Percentiles rank a stretch among this genome's conserved stretches.
Conservation (phyloP, 139 green algal species). For the Pseudopediastrum boryanum region DNA sequence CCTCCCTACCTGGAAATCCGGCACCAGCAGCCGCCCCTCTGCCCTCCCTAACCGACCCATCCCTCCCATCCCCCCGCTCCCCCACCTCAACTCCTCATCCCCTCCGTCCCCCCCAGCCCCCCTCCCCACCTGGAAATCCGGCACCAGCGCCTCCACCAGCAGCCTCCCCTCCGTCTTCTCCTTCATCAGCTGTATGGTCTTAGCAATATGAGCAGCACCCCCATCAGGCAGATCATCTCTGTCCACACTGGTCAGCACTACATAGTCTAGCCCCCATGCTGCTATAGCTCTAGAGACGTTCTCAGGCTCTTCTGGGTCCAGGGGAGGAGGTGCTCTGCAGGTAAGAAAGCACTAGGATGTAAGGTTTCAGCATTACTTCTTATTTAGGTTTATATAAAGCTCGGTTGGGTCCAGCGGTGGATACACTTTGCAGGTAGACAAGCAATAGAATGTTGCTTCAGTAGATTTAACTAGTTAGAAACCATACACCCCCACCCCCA, state of each 20-base stretch:
- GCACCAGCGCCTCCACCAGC: slow-evolving; percentile 95
- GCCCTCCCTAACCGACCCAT: too few relatives aligned
- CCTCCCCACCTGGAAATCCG: slow-evolving; percentile 92
- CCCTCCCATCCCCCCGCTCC: too few relatives aligned
- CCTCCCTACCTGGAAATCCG: slow-evolving; percentile 92
- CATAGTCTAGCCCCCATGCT: slow-evolving; percentile 96
- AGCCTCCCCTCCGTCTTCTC: slow-evolving; percentile 59
- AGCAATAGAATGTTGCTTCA: too few relatives aligned
- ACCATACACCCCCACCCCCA: too few relatives aligned
- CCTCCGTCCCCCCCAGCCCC: too few relatives aligned
- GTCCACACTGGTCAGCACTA: slow-evolving; percentile 99
- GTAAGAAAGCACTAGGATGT: too few relatives aligned
- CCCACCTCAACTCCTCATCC: too few relatives aligned
- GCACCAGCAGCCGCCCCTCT: slow-evolving; percentile 94
- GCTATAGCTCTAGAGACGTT: slow-evolving; percentile 91
- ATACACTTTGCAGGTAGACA: too few relatives aligned
- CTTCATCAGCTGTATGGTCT: slow-evolving; percentile 71
- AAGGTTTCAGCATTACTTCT: too few relatives aligned
- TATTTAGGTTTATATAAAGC: too few relatives aligned
- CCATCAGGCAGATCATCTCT: slow-evolving; percentile 95
- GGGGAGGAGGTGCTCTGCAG: slow-evolving; percentile 79
- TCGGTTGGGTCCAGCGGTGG: too few relatives aligned
- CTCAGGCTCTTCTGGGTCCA: slow-evolving; percentile 92
- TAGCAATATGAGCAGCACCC: slow-evolving; percentile 87
- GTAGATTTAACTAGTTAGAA: too few relatives aligned